Evolutionary conservation across 108 stramenopile genomes (phyloP).

Genomic region (Cyclotella choctawhatcheeana): DNA sequence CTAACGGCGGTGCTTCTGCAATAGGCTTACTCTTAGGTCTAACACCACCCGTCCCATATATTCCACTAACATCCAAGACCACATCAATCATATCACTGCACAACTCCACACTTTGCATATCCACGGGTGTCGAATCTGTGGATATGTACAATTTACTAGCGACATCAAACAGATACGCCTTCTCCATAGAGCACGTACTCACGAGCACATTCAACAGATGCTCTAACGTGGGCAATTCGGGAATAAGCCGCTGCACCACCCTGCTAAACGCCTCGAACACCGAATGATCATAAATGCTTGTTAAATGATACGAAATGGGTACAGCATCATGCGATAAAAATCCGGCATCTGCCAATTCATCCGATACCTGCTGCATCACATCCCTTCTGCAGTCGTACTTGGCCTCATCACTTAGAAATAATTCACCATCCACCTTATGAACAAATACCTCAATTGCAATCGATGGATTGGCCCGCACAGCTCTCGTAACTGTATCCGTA

Average conservation of each 20-base stretch:
- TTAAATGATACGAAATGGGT: conserved; percentile 92
- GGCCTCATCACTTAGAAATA: conserved; percentile 96
- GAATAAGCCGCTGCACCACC: conserved; percentile 94
- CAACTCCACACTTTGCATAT: conserved; percentile 96
- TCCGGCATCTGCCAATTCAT: conserved; percentile 87
- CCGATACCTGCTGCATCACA: conserved; percentile 88
- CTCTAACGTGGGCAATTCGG: conserved; percentile 93
- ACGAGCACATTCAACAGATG: conserved; percentile 95
- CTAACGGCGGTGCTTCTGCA: conserved; percentile 4
- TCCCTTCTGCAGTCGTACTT: conserved; percentile 96
- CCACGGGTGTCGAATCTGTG: conserved; percentile 97
- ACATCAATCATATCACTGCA: conserved; percentile 99
- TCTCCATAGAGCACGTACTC: conserved; percentile 95
- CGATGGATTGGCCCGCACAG: conserved; percentile 84
- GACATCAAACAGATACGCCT: conserved; percentile 98
- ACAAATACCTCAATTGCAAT: conserved; percentile 97
- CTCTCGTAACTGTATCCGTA: conserved; percentile 88
- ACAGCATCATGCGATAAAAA: conserved; percentile 69
- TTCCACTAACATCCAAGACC: conserved; percentile 98
- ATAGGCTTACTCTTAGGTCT: not conserved
- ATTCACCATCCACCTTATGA: conserved; percentile 99
- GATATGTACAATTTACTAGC: conserved; percentile 95
- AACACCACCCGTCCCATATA: conserved; percentile 88
- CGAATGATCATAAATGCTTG: conserved; percentile 97
- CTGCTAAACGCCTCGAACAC: conserved; percentile 95